phyloP scores from a whole-genome alignment of 2,329 filamentous ascomycete species.

The Calonectria pteridis region DNA sequence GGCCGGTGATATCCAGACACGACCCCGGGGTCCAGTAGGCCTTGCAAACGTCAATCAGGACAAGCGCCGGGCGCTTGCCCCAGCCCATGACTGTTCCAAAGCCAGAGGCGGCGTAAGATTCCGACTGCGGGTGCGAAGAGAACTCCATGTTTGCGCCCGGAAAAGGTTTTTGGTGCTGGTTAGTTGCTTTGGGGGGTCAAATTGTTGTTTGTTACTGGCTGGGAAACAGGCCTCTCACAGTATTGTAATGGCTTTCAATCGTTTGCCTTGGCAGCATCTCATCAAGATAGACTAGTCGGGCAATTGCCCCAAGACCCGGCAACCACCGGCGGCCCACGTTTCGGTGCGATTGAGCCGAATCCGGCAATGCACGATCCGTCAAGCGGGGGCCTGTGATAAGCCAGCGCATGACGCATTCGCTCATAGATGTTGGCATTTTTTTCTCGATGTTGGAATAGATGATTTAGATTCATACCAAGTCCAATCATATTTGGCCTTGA shows the following conservation, averaged over 20 bases:
- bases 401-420: neutral
- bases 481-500: neutral
- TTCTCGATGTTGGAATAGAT: neutral
- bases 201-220: neutral
- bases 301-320: conserved; percentile 6
- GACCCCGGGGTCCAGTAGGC: conserved; percentile 59
- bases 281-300: neutral
- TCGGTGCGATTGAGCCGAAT: neutral
- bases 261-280: neutral
- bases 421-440: neutral
- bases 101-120: conserved; percentile 49
- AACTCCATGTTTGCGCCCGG: conserved; percentile 7
- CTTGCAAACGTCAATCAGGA: conserved; percentile 61
- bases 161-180: neutral
- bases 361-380: conserved; percentile 4
- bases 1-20: conserved; percentile 46
- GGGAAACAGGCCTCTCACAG: neutral
- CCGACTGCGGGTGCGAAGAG: neutral
- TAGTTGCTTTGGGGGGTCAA: neutral
- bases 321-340: neutral
- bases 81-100: conserved; percentile 58
- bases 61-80: conserved; percentile 55
- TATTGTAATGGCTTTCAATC: neutral
- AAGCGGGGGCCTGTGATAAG: conserved; percentile 14
- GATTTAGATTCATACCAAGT: neutral